These are phyloP conservation scores for Moesziomyces aphidis DNA, from an alignment of 1,284 basidiomycete genomes.

Conservation along the genomic window DNA sequence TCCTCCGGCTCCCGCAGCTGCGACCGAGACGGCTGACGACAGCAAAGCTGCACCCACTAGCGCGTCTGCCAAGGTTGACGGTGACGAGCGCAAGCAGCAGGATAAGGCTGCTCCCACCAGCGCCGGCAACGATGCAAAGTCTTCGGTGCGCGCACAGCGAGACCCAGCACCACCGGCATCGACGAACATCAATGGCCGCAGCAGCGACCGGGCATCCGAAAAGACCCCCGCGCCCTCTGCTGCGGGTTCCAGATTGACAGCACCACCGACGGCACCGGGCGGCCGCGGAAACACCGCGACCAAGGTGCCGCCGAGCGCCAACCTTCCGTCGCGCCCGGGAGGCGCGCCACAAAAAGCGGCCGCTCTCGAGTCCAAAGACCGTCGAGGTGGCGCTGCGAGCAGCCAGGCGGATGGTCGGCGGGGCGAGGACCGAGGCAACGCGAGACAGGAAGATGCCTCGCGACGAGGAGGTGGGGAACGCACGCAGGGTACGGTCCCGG, in stretches of 20 bases:
- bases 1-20: conserved; percentile 15
- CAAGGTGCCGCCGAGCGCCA: conserved; percentile 28
- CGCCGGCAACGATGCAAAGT: not conserved
- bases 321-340: conserved; percentile 29
- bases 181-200: conserved; percentile 8
- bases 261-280: conserved; percentile 8
- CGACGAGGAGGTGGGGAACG: conserved; percentile 10
- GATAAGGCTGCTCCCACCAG: conserved; percentile 2
- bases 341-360: conserved; percentile 15
- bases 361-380: conserved; percentile 15
- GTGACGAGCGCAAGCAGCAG: conserved; percentile 4
- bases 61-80: conserved; percentile 4
- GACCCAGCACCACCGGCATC: not conserved
- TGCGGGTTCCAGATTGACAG: conserved; percentile 8
- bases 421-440: conserved; percentile 10
- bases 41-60: not conserved
- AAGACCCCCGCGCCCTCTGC: conserved; percentile 9
- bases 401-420: conserved; percentile 9
- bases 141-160: conserved; percentile 2
- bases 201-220: conserved; percentile 7
- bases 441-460: conserved; percentile 11
- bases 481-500: conserved; percentile 3
- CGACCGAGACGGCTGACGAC: not conserved
- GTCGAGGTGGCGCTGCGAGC: conserved; percentile 11
- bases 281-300: conserved; percentile 16